Percentiles rank a stretch among this genome's conserved stretches.
phyloP scores from a whole-genome alignment of 495 filamentous ascomycete genomes.

The Penicillium coffeae region DNA sequence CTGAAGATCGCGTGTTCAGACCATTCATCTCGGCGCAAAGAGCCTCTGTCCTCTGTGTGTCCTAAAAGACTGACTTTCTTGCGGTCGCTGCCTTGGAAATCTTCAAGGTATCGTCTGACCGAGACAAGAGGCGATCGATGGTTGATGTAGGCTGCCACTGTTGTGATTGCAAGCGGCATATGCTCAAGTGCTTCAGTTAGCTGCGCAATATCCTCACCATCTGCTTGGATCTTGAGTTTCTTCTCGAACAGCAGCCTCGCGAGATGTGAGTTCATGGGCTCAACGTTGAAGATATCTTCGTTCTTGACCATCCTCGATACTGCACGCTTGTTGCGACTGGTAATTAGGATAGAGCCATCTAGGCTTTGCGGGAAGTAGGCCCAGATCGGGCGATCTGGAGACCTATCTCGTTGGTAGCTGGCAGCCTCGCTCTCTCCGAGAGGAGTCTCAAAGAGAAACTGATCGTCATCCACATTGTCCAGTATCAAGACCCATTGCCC shows the following conservation, averaged over 20 bases:
- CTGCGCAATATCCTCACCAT: conserved; percentile 10
- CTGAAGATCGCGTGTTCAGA: conserved; percentile 33
- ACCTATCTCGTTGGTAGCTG: conserved; percentile 16
- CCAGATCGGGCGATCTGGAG: background rate
- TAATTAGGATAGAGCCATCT: conserved; percentile 28
- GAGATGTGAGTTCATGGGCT: conserved; percentile 25
- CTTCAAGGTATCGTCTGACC: conserved; percentile 12
- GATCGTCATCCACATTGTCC: conserved; percentile 7
- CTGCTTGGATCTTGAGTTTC: conserved; percentile 21
- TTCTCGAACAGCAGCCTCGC: conserved; percentile 32
- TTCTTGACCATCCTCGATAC: conserved; percentile 19
- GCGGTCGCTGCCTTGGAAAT: conserved; percentile 16
- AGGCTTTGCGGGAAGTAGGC: background rate
- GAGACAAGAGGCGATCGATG: conserved; percentile 14
- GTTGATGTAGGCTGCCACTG: conserved; percentile 30
- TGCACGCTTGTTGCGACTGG: conserved; percentile 24
- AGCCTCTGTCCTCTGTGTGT: conserved; percentile 11
- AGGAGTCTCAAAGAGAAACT: conserved; percentile 16
- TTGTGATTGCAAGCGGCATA: conserved; percentile 32
- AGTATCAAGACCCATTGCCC: conserved; percentile 2
- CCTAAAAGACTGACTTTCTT: conserved; percentile 10
- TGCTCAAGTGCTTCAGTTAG: conserved; percentile 26
- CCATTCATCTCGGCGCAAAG: conserved; percentile 23
- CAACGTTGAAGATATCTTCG: conserved; percentile 20
- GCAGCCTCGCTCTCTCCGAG: background rate